Conservation (phyloP, 192 early-diverging fungal genomes). For the Spizellomyces sp. region DNA sequence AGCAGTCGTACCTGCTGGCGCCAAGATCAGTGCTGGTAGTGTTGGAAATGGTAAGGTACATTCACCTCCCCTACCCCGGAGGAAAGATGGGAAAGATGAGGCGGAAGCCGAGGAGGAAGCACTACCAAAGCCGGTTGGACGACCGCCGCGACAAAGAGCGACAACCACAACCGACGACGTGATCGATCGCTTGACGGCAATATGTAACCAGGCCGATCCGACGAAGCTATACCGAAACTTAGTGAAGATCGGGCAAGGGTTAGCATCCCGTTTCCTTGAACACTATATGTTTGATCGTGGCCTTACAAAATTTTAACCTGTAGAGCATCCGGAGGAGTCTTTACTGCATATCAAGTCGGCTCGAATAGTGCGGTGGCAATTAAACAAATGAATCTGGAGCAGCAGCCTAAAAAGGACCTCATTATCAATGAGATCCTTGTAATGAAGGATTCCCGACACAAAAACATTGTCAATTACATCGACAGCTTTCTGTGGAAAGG, state of each 20-base stretch:
- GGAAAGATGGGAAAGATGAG: constrained; percentile 4
- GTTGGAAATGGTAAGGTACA: constrained; percentile 5
- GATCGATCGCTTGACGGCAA: constrained; percentile 72
- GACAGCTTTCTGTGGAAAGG: constrained; percentile 75
- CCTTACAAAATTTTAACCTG: not conserved
- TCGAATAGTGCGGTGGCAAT: constrained; percentile 78
- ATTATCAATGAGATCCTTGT: constrained; percentile 83
- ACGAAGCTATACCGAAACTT: constrained; percentile 82
- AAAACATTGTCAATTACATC: constrained; percentile 85
- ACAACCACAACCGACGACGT: constrained; percentile 74
- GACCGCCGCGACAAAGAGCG: constrained; percentile 34
- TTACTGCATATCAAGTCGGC: constrained; percentile 71
- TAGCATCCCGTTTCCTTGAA: not conserved
- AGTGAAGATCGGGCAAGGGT: constrained; percentile 91
- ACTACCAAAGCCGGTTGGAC: constrained; percentile 13
- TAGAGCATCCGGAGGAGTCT: constrained; percentile 94
- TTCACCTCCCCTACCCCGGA: not conserved
- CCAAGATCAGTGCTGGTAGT: not conserved
- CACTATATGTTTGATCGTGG: not conserved
- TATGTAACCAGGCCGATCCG: constrained; percentile 88
- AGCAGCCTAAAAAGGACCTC: constrained; percentile 95
- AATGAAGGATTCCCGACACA: constrained; percentile 54
- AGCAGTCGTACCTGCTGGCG: not conserved
- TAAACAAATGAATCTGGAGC: constrained; percentile 95
- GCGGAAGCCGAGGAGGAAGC: not conserved